Percentiles rank a stretch among this genome's conserved stretches.
Conservation (phyloP, 176 grass and related monocot species). For the Triticum dicoccoides region DNA sequence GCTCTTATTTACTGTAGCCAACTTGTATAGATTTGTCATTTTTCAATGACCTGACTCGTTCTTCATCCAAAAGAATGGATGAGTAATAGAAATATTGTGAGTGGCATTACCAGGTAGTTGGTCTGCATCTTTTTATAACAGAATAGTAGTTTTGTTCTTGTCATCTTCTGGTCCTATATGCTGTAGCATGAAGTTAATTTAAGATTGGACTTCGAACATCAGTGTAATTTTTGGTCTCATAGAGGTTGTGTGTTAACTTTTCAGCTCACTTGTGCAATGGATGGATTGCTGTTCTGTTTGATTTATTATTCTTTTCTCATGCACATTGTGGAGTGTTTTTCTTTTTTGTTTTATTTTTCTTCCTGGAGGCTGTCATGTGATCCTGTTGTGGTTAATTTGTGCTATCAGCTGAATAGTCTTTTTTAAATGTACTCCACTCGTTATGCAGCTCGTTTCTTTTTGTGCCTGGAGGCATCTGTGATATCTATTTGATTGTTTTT, state of each 20-base stretch:
- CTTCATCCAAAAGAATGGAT: not conserved
- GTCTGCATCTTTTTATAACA: not conserved
- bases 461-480: not conserved
- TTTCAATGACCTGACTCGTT: not conserved
- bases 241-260: not conserved
- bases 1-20: not conserved
- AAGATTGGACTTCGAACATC: not conserved
- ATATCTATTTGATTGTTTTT: not conserved
- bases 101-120: not conserved
- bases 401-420: not conserved
- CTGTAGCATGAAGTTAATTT: not conserved
- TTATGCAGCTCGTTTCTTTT: not conserved
- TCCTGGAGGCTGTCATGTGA: not conserved
- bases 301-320: conserved; percentile 1
- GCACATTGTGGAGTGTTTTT: not conserved
- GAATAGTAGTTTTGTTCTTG: not conserved
- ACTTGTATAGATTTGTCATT: not conserved
- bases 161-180: not conserved
- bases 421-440: not conserved
- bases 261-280: not conserved
- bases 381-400: not conserved
- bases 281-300: not conserved
- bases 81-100: not conserved
- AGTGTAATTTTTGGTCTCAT: not conserved
- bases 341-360: not conserved